These are phyloP conservation scores for Paratinospora sagittata DNA, from an alignment of 164 flowering plant genomes.

Conservation along the genomic window DNA sequence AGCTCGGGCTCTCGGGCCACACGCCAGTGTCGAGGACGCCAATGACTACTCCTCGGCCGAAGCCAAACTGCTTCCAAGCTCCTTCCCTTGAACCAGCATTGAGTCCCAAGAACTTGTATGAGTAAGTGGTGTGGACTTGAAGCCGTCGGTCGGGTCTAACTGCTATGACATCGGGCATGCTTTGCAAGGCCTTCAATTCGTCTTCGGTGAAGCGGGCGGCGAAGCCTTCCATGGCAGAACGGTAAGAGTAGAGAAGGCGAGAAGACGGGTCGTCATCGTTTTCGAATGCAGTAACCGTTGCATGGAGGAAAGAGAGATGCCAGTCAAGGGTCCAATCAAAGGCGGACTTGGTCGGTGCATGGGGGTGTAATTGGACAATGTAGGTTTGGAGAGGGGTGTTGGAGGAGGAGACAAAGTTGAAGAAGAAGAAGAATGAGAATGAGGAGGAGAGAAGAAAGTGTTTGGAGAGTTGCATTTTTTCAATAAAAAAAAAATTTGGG, in stretches of 20 bases:
- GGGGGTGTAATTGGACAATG: slow-evolving; percentile 75
- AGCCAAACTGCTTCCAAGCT: slow-evolving; percentile 37
- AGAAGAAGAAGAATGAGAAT: slow-evolving; percentile 16
- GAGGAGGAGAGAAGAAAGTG: slow-evolving; percentile 17
- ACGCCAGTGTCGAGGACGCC: slow-evolving; percentile 88
- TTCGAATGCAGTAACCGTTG: slow-evolving; percentile 24
- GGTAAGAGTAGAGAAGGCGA: slow-evolving; percentile 71
- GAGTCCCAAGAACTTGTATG: slow-evolving; percentile 75
- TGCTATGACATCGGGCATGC: slow-evolving; percentile 46
- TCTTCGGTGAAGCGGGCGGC: slow-evolving; percentile 56
- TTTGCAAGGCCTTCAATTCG: slow-evolving; percentile 34
- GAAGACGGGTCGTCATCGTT: slow-evolving; percentile 45
- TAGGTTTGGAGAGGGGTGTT: slow-evolving; percentile 55
- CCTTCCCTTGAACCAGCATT: slow-evolving; percentile 17
- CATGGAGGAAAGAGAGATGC: slow-evolving; percentile 65
- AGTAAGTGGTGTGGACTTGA: slow-evolving; percentile 66
- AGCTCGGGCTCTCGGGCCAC: slow-evolving; percentile 97
- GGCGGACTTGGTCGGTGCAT: slow-evolving; percentile 25
- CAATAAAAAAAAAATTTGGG: too few species aligned
- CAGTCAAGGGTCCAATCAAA: slow-evolving; percentile 41
- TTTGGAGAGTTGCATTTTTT: slow-evolving; percentile 8
- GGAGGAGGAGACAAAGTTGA: slow-evolving; percentile 22
- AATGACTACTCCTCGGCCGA: slow-evolving; percentile 61
- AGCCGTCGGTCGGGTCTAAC: slow-evolving; percentile 45
- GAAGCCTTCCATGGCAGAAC: slow-evolving; percentile 76